Conservation (phyloP, 805 yeast species). For the Candida sithepensis region DNA sequence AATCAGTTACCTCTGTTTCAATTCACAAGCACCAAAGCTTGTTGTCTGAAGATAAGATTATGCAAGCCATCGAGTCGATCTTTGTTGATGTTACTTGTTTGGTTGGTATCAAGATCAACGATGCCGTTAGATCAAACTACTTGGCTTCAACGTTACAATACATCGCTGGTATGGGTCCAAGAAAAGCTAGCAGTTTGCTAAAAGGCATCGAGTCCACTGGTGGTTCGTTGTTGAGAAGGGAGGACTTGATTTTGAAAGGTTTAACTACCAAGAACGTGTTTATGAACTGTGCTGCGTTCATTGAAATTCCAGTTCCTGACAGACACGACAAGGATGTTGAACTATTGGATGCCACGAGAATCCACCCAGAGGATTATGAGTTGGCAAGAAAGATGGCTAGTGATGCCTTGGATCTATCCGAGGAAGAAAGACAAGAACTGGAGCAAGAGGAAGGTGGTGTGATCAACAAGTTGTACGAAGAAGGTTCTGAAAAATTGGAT, state of each 20-base stretch:
- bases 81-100: conserved; percentile 87
- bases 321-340: conserved; percentile 64
- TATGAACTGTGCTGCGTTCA: conserved; percentile 87
- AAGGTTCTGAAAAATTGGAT: conserved; percentile 71
- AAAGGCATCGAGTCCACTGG: conserved; percentile 74
- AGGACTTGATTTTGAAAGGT: conserved; percentile 78
- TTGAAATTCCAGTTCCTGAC: conserved; percentile 66
- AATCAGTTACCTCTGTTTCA: conserved; percentile 64
- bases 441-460: conserved; percentile 81
- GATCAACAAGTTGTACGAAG: conserved; percentile 66
- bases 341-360: conserved; percentile 87
- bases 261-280: conserved; percentile 78
- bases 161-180: conserved; percentile 90
- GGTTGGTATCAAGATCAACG: conserved; percentile 92
- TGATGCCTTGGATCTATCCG: conserved; percentile 94
- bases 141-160: conserved; percentile 69
- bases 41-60: conserved; percentile 58
- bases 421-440: conserved; percentile 72
- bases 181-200: conserved; percentile 85
- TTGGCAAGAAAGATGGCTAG: conserved; percentile 97
- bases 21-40: conserved; percentile 70
- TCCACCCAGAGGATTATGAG: conserved; percentile 97
- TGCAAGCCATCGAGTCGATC: conserved; percentile 68
- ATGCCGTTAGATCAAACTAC: conserved; percentile 75
- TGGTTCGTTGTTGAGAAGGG: conserved; percentile 60